Evolutionary conservation across 169 alveolate genomes (phyloP).

Genomic region (Amoebophrya sp.): DNA sequence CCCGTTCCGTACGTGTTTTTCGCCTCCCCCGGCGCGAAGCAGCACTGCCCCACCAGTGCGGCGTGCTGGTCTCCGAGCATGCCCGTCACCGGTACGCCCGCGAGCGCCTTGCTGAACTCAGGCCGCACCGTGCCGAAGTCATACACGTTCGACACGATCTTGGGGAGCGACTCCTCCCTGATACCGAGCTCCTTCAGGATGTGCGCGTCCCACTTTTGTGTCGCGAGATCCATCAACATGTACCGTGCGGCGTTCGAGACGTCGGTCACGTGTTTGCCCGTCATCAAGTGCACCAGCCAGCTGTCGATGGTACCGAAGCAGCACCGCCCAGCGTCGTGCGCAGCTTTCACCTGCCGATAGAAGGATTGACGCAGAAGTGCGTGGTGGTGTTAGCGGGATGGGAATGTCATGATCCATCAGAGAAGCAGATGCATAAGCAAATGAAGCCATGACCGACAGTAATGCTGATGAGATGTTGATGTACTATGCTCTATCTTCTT

Average conservation of each 20-base stretch:
- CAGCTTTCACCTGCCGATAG: background rate
- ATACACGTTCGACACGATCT: slow-evolving; percentile 44
- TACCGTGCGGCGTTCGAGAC: slow-evolving; percentile 77
- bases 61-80: slow-evolving; percentile 81
- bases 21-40: slow-evolving; percentile 55
- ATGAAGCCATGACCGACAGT: too few relatives aligned
- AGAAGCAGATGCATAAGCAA: too few relatives aligned
- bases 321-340: slow-evolving; percentile 5
- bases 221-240: slow-evolving; percentile 64
- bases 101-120: slow-evolving; percentile 33
- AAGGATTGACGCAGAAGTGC: too few relatives aligned
- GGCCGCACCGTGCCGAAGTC: slow-evolving; percentile 41
- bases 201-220: slow-evolving; percentile 60
- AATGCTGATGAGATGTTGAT: too few relatives aligned
- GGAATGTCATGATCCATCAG: too few relatives aligned
- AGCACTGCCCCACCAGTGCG: slow-evolving; percentile 77
- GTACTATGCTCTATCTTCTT: too few relatives aligned
- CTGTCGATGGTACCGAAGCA: slow-evolving; percentile 10
- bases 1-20: slow-evolving; percentile 88
- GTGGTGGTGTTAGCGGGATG: too few relatives aligned
- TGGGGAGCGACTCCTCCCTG: slow-evolving; percentile 33
- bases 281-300: slow-evolving; percentile 57
- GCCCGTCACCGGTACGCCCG: slow-evolving; percentile 63
- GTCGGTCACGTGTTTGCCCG: slow-evolving; percentile 50
- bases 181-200: slow-evolving; percentile 50